Base-by-base conservation (phyloP, 495 filamentous ascomycete species). In the Penicillium daleae region DNA sequence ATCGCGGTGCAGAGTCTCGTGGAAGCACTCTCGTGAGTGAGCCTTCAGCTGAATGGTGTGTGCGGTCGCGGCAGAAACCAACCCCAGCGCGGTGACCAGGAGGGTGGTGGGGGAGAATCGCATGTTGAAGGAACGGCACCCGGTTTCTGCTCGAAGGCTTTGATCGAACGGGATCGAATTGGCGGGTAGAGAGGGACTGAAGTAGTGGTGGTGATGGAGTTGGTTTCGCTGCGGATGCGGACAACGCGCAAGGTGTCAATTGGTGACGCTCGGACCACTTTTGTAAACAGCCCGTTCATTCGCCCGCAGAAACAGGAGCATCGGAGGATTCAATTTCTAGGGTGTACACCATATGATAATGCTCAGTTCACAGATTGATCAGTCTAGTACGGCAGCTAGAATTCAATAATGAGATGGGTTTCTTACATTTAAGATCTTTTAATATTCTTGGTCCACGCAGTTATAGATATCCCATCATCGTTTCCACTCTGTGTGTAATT, bases 11-110 rank as follows among this genome's bases (percentile, higher is more conserved):
- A 99, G 87, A 52, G 80, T 75, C 80, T 99, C 95, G 84, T 97
- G 92, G 85, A 97, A 99, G 82, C 95, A 99, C 82, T 99, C 95
- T 73, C 92, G 85, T 63, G 90, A 87, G 76, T 98, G 93, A 59
- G 95, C 87, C 57, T 87, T 87, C 61, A 99, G 87, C 72, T 96
- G 90, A 83, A 99, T 97, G 80, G 92, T 97, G 87, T 99, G 95
- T 65, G 90, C 91, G 60, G 85, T 74, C 59, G 83, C 81, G 60
- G 86, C 78, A 69, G 82, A 78, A 69, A 91, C 76, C 76, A 90
- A 79, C 70, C 83, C 83, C 65, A 89, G 84, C 49, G 87, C 80
- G 72, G 92, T 80, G 69, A 92, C 73, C 44, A 85, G 71, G 67
- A 88, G 75, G 54, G 86, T 76, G 53, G 77, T 68, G 46, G 79